Percentiles rank a stretch among this genome's conserved stretches.
phyloP scores from a whole-genome alignment of 75 land plant genomes.

The Sequoia sempervirens region DNA sequence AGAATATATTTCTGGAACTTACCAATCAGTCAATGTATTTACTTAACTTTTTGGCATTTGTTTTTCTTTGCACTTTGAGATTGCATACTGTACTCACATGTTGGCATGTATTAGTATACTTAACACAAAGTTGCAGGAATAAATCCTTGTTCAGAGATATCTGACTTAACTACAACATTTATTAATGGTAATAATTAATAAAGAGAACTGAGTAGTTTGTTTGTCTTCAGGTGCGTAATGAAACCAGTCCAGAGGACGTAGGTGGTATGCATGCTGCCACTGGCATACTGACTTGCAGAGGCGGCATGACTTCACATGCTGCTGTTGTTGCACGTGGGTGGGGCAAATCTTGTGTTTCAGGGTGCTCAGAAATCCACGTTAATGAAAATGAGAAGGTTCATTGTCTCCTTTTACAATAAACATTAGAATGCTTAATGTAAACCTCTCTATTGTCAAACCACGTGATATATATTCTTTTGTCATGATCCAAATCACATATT shows the following conservation, averaged over 20 bases:
- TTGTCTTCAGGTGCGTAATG: constrained; percentile 75
- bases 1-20: background rate
- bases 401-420: background rate
- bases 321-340: constrained; percentile 99
- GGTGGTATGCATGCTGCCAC: constrained; percentile 98
- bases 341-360: constrained; percentile 99
- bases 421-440: background rate
- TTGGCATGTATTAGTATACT: too few relatives aligned
- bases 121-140: background rate
- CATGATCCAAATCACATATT: background rate
- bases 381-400: constrained; percentile 82
- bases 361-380: constrained; percentile 92
- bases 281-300: constrained; percentile 92
- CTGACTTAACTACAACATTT: background rate
- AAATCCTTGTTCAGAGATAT: background rate
- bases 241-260: constrained; percentile 98
- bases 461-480: background rate
- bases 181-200: background rate
- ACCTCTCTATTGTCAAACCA: background rate
- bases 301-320: constrained; percentile 99
- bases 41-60: background rate
- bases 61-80: background rate
- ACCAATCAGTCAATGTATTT: background rate
- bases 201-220: background rate
- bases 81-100: background rate